Evolutionary conservation across 1,139 yeast genomes (phyloP).

Genomic region (Kodamaea anthophila): DNA sequence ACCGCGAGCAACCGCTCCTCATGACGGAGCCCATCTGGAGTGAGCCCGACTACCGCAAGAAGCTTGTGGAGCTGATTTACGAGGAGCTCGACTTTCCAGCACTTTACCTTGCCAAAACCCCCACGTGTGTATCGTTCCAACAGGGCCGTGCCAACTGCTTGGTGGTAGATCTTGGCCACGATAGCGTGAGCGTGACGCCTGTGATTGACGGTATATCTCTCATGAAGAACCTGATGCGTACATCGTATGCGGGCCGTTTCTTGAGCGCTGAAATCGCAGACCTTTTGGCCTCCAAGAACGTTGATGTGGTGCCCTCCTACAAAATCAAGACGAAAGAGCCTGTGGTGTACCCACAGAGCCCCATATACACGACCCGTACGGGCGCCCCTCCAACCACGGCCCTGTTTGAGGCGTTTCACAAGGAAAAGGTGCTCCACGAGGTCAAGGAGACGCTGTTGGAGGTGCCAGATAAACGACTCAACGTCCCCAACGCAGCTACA

Average conservation of each 20-base stretch:
- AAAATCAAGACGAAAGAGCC: conserved; percentile 19
- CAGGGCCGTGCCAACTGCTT: conserved; percentile 91
- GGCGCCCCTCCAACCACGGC: conserved; percentile 30
- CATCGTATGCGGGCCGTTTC: conserved; percentile 60
- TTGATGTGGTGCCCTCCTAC: conserved; percentile 15
- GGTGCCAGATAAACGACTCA: conserved; percentile 40
- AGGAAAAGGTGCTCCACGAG: conserved; percentile 42
- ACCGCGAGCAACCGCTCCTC: conserved; percentile 67
- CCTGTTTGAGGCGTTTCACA: conserved; percentile 33
- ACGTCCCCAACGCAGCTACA: conserved; percentile 14
- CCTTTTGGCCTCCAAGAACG: conserved; percentile 18
- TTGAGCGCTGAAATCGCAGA: conserved; percentile 42
- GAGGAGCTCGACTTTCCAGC: conserved; percentile 81
- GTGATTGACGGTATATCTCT: conserved; percentile 90
- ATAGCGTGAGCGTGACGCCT: conserved; percentile 78
- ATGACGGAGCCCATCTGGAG: conserved; percentile 89
- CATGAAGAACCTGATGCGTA: conserved; percentile 62
- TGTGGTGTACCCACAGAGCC: conserved; percentile 27
- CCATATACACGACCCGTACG: conserved; percentile 25
- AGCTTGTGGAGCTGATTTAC: conserved; percentile 67
- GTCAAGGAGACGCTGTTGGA: conserved; percentile 62
- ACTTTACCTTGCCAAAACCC: conserved; percentile 74
- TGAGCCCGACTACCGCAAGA: conserved; percentile 58
- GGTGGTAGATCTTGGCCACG: conserved; percentile 91
- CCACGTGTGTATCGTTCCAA: conserved; percentile 89